Evolutionary conservation across 2,329 filamentous ascomycete species (phyloP).

Genomic region (Fusarium fracticaudum): DNA sequence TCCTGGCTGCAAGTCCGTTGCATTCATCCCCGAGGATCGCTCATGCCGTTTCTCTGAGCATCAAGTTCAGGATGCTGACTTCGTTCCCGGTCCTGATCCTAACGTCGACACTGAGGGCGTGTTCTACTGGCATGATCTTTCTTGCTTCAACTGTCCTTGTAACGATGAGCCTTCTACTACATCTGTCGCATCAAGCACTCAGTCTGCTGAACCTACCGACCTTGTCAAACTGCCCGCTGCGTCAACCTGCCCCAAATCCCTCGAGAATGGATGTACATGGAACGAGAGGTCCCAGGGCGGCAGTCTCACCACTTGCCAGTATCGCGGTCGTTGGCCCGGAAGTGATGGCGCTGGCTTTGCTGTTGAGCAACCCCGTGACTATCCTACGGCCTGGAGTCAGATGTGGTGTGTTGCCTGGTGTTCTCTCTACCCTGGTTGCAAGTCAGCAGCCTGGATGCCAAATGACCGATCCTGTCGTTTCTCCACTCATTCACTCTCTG

Average conservation of each 20-base stretch:
- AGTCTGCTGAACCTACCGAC: neutral
- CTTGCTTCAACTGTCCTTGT: constrained; percentile 8
- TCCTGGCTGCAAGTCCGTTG: neutral
- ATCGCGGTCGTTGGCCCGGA: constrained; percentile 5
- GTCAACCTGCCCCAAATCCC: neutral
- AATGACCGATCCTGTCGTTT: neutral
- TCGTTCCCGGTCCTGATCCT: neutral
- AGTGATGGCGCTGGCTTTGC: neutral
- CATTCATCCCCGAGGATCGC: neutral
- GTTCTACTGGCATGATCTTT: constrained; percentile 14
- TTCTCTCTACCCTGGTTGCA: neutral
- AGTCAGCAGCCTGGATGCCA: neutral
- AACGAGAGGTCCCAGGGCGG: neutral
- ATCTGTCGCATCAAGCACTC: neutral
- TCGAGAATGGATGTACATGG: neutral
- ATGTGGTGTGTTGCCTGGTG: constrained; percentile 14
- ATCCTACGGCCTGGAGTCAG: constrained; percentile 4
- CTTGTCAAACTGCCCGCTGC: neutral
- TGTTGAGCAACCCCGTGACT: neutral
- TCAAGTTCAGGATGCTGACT: constrained; percentile 1
- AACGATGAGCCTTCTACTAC: neutral
- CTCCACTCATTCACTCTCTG: neutral
- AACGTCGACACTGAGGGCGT: neutral
- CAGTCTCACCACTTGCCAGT: neutral
- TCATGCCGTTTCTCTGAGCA: constrained; percentile 1